Conservation (phyloP, 208 protist species). For the Crithidia expoeki region DNA sequence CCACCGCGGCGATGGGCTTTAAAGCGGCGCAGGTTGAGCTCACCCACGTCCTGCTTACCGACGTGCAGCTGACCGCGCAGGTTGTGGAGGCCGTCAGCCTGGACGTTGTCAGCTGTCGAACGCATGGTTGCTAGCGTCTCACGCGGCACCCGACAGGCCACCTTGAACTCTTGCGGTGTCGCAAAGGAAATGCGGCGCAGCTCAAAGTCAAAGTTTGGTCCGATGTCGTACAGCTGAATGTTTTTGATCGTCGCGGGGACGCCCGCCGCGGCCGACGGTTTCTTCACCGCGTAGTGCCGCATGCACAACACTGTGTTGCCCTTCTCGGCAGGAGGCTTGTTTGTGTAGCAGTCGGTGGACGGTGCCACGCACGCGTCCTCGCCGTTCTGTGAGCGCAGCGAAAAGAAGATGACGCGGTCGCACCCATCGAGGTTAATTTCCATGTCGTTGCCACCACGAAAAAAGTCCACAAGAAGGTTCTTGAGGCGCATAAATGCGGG, state of each 20-base stretch:
- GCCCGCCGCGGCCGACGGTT: conserved; percentile 59
- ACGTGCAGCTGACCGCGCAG: conserved; percentile 87
- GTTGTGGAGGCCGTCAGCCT: conserved; percentile 71
- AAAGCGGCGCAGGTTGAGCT: conserved; percentile 85
- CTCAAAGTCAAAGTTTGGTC: conserved; percentile 86
- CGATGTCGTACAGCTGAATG: conserved; percentile 76
- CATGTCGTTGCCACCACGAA: conserved; percentile 69
- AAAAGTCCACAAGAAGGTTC: conserved; percentile 87
- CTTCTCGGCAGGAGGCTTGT: conserved; percentile 47
- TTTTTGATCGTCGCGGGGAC: conserved; percentile 54
- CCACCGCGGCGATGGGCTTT: conserved; percentile 65
- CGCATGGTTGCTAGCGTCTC: conserved; percentile 65
- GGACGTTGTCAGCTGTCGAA: conserved; percentile 74
- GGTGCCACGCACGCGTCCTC: conserved; percentile 76
- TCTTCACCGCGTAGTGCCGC: conserved; percentile 83
- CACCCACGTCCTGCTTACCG: conserved; percentile 69
- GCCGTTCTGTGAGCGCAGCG: conserved; percentile 73
- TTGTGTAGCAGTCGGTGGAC: conserved; percentile 73
- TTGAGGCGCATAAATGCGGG: conserved; percentile 78
- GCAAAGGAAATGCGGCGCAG: conserved; percentile 79
- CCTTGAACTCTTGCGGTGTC: conserved; percentile 79
- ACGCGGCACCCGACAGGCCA: conserved; percentile 61
- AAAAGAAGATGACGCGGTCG: conserved; percentile 83
- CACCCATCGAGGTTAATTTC: conserved; percentile 80
- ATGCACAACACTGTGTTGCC: conserved; percentile 77